Conservation (phyloP, 2,329 filamentous ascomycete genomes). For the Graphilbum fragrans region DNA sequence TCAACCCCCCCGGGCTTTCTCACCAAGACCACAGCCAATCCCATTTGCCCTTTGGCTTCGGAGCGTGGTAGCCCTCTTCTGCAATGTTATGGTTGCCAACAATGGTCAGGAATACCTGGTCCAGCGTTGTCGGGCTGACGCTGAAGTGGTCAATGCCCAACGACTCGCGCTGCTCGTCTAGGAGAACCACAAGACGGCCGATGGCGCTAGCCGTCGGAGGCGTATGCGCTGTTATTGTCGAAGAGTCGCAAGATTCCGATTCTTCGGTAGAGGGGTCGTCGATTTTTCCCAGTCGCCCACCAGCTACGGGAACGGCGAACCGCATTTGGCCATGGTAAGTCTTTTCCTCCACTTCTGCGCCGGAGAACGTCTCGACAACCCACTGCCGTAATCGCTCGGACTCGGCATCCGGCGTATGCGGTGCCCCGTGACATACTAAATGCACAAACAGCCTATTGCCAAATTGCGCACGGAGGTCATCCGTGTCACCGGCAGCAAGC, state of each 20-base stretch:
- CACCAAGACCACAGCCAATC: too few species aligned
- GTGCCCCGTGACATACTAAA: conserved; percentile 62
- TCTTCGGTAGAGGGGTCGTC: conserved; percentile 4
- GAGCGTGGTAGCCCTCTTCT: conserved; percentile 50
- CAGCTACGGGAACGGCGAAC: conserved; percentile 58
- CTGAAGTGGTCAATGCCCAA: conserved; percentile 77
- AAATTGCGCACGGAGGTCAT: conserved; percentile 59
- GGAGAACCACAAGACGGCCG: conserved; percentile 54
- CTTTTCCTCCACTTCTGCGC: conserved; percentile 57
- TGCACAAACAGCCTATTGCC: conserved; percentile 75
- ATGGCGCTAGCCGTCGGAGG: conserved; percentile 36
- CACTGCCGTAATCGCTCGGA: conserved; percentile 56
- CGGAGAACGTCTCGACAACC: conserved; percentile 48
- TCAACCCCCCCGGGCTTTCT: too few species aligned
- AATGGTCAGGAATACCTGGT: conserved; percentile 83
- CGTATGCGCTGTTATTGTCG: background rate
- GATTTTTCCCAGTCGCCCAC: conserved; percentile 15
- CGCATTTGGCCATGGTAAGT: conserved; percentile 77
- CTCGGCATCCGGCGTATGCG: conserved; percentile 56
- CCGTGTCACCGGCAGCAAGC: conserved; percentile 70
- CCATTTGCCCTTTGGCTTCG: conserved; percentile 11
- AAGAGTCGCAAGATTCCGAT: background rate
- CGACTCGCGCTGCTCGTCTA: conserved; percentile 57
- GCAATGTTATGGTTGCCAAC: conserved; percentile 68
- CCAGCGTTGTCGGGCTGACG: conserved; percentile 74